These are phyloP conservation scores for Raddia guianensis DNA, from an alignment of 176 grass and related monocot species.

Conservation along the genomic window DNA sequence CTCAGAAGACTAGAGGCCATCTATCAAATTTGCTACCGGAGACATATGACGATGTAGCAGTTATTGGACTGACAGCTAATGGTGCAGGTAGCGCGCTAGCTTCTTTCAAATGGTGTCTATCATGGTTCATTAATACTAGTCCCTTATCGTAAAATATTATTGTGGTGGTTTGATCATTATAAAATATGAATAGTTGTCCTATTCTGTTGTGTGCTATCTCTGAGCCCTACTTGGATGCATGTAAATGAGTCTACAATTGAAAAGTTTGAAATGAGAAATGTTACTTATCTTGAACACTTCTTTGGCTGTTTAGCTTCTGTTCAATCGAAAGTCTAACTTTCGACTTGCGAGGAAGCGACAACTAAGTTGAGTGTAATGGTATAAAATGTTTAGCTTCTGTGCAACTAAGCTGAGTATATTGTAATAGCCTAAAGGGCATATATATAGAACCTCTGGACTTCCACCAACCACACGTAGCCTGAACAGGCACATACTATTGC, in stretches of 20 bases:
- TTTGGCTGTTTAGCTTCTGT: constrained; percentile 4
- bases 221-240: not conserved
- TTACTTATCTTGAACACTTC: constrained; percentile 26
- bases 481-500: not conserved
- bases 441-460: not conserved
- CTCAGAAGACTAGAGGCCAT: constrained; percentile 24
- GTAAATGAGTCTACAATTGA: not conserved
- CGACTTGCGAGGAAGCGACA: too few species aligned
- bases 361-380: too few species aligned
- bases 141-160: constrained; percentile 11
- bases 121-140: constrained; percentile 18
- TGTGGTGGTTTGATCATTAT: not conserved
- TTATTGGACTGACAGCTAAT: constrained; percentile 41
- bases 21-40: constrained; percentile 51
- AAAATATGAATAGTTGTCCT: constrained; percentile 23
- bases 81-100: constrained; percentile 15
- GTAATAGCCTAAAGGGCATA: not conserved
- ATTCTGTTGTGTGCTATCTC: not conserved
- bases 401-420: constrained; percentile 2
- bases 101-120: constrained; percentile 6
- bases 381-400: not conserved
- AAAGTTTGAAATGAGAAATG: constrained; percentile 10
- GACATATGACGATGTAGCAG: constrained; percentile 42
- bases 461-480: not conserved
- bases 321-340: too few species aligned